Evolutionary conservation across 1,284 basidiomycete genomes (phyloP).

Genomic region (Cryptococcus sp.): DNA sequence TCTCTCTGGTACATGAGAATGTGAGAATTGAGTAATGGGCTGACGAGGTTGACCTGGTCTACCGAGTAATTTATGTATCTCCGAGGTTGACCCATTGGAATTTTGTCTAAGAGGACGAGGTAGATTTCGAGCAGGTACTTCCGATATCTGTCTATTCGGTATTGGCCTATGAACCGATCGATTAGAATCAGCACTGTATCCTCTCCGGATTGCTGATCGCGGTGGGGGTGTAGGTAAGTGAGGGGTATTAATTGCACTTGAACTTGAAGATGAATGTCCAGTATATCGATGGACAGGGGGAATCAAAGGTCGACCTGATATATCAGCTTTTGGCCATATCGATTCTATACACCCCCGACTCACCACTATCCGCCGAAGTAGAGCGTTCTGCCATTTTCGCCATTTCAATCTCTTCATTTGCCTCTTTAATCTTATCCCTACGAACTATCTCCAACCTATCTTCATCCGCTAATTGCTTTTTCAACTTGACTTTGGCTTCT

Average conservation of each 20-base stretch:
- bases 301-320: conserved; percentile 7
- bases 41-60: not conserved
- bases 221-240: not conserved
- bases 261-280: not conserved
- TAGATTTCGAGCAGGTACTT: not conserved
- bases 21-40: not conserved
- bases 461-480: conserved; percentile 27
- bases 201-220: not conserved
- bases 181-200: not conserved
- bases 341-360: not conserved
- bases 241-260: not conserved
- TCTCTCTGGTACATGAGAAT: not conserved
- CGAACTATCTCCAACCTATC: conserved; percentile 18
- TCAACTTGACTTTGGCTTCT: conserved; percentile 30
- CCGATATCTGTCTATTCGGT: not conserved
- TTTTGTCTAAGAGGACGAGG: not conserved
- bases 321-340: not conserved
- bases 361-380: not conserved
- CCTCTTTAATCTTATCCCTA: conserved; percentile 22
- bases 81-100: not conserved
- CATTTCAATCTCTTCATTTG: conserved; percentile 24
- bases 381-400: conserved; percentile 1
- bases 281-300: conserved; percentile 7
- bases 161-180: not conserved
- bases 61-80: conserved; percentile 11